Percentiles rank a stretch among this genome's conserved stretches.
Evolutionary conservation across 2,329 filamentous ascomycete genomes (phyloP).

Genomic region (Ustilaginoidea virens): DNA sequence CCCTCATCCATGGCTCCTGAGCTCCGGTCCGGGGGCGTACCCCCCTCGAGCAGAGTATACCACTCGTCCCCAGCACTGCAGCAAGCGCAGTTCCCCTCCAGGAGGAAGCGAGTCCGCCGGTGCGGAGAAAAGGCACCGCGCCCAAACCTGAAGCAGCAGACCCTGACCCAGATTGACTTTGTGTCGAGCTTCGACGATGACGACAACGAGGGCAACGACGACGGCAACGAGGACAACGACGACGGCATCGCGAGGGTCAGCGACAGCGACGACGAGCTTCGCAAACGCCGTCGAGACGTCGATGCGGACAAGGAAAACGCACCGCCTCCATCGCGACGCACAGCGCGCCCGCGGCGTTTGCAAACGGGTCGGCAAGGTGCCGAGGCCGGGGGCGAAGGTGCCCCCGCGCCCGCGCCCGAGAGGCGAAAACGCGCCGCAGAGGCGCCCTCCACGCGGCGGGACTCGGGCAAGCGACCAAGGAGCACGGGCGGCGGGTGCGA

Average conservation of each 20-base stretch:
- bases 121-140: conserved; percentile 15
- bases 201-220: conserved; percentile 13
- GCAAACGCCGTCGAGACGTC: conserved; percentile 1
- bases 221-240: conserved; percentile 6
- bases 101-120: conserved; percentile 18
- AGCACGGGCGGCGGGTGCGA: too few species aligned
- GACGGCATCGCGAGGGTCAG: background rate
- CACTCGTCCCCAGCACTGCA: conserved; percentile 20
- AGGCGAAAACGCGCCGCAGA: too few species aligned
- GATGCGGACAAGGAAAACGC: background rate
- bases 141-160: conserved; percentile 22
- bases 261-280: too few species aligned
- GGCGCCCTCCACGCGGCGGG: too few species aligned
- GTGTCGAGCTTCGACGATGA: conserved; percentile 19
- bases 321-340: background rate
- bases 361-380: conserved; percentile 1
- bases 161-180: conserved; percentile 26
- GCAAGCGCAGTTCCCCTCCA: conserved; percentile 23
- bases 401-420: too few species aligned
- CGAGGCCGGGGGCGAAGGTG: too few species aligned
- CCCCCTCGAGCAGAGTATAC: conserved; percentile 22
- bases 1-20: conserved; percentile 18
- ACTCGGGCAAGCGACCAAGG: too few species aligned
- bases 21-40: conserved; percentile 21
- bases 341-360: too few species aligned